A percentile compares a stretch with the other conserved stretches of the same genome.
These are phyloP conservation scores for Cokeromyces recurvatus DNA, from an alignment of 371 early-diverging fungal genomes.

Conservation along the genomic window DNA sequence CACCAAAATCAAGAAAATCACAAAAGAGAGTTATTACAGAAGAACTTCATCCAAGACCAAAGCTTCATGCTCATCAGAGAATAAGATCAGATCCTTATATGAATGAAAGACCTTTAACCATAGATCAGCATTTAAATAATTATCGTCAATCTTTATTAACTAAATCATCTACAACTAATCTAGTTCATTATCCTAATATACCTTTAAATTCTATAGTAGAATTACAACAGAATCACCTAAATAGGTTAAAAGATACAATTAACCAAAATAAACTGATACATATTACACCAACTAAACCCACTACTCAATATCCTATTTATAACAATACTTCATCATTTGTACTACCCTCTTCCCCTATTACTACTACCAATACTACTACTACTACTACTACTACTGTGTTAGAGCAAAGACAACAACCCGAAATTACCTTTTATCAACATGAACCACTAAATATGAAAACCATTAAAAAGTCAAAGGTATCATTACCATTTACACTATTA, in stretches of 20 bases:
- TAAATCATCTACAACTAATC: background rate
- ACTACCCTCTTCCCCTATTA: background rate
- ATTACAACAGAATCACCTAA: background rate
- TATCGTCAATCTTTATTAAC: conserved; percentile 17
- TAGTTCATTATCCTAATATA: background rate
- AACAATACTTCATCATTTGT: too few species aligned
- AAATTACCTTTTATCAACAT: conserved; percentile 12
- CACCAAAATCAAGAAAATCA: conserved; percentile 58
- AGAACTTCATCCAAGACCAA: conserved; percentile 25
- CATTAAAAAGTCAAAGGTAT: background rate
- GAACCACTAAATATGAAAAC: conserved; percentile 5
- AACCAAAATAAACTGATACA: too few species aligned
- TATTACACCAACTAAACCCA: too few species aligned
- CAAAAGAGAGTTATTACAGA: conserved; percentile 14
- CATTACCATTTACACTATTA: conserved; percentile 15
- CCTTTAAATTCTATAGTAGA: background rate
- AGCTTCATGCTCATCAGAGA: conserved; percentile 40
- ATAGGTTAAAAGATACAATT: too few species aligned
- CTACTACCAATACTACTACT: background rate
- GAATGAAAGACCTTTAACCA: conserved; percentile 37
- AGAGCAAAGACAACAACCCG: background rate
- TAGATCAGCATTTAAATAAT: conserved; percentile 39
- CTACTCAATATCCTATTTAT: too few species aligned
- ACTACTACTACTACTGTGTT: background rate
- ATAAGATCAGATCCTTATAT: conserved; percentile 34